These are phyloP conservation scores for Wickerhamiella bombiphila DNA, from an alignment of 805 yeast species.

Conservation along the genomic window DNA sequence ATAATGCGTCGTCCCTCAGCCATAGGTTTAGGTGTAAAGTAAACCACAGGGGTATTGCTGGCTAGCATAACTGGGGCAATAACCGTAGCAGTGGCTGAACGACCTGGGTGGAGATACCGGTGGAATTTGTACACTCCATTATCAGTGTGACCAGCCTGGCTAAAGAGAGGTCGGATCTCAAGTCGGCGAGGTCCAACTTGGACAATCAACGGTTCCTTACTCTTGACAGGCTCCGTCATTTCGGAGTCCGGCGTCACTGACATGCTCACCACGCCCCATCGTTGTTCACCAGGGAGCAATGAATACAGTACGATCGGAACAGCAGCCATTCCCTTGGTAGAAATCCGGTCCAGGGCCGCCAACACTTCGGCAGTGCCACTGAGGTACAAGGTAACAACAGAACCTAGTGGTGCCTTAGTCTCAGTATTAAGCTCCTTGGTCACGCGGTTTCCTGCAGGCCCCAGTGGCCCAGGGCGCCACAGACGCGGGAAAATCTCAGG, in stretches of 20 bases:
- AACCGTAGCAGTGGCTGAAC: slow-evolving; percentile 63
- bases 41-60: slow-evolving; percentile 34
- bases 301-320: slow-evolving; percentile 40
- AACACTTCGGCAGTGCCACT: slow-evolving; percentile 3
- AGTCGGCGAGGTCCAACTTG: slow-evolving; percentile 92
- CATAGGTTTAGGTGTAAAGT: slow-evolving; percentile 16
- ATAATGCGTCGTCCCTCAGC: slow-evolving; percentile 34
- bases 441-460: slow-evolving; percentile 56
- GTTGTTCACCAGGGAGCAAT: slow-evolving; percentile 72
- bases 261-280: slow-evolving; percentile 67
- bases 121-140: slow-evolving; percentile 82
- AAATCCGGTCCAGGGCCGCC: slow-evolving; percentile 20
- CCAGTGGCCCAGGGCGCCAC: slow-evolving; percentile 59
- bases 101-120: slow-evolving; percentile 68
- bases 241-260: slow-evolving; percentile 82
- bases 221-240: slow-evolving; percentile 67
- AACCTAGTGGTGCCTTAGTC: slow-evolving; percentile 44
- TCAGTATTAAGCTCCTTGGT: slow-evolving; percentile 32
- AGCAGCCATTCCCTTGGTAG: slow-evolving; percentile 37
- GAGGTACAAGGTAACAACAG: slow-evolving; percentile 43
- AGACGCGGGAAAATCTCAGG: slow-evolving; percentile 71
- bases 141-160: slow-evolving; percentile 52
- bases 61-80: slow-evolving; percentile 79
- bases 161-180: slow-evolving; percentile 66
- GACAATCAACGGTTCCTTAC: slow-evolving; percentile 66